A percentile compares a stretch with the other conserved stretches of the same genome.
phyloP scores from a whole-genome alignment of 1,284 basidiomycete species.

The Bondarzewia mesenterica region DNA sequence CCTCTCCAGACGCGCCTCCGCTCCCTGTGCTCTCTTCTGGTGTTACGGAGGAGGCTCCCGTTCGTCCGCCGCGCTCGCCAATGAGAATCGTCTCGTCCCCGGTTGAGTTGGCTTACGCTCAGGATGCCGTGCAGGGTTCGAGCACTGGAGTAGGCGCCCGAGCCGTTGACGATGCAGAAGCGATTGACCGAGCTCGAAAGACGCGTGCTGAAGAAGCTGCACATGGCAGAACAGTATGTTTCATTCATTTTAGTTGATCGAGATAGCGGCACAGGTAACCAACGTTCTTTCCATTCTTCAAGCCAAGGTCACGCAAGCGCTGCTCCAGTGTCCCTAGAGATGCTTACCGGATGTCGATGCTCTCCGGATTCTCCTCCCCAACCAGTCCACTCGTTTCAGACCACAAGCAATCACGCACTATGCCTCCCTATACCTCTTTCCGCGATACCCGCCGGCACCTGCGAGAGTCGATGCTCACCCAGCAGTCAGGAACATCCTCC shows the following conservation, averaged over 20 bases:
- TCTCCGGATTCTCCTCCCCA: constrained; percentile 27
- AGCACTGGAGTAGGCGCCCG: constrained; percentile 3
- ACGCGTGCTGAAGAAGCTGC: constrained; percentile 7
- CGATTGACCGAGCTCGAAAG: background rate
- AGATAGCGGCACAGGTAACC: background rate
- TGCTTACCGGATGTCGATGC: constrained; percentile 21
- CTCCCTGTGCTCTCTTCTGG: constrained; percentile 2
- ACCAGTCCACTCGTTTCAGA: constrained; percentile 28
- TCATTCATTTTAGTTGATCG: background rate
- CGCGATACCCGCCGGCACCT: constrained; percentile 19
- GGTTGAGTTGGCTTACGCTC: background rate
- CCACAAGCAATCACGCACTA: constrained; percentile 16
- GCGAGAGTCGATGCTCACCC: constrained; percentile 43
- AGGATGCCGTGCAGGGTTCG: background rate
- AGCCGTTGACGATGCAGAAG: constrained; percentile 5
- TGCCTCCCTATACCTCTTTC: constrained; percentile 16
- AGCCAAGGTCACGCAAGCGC: constrained; percentile 21
- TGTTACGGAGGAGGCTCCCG: constrained; percentile 5
- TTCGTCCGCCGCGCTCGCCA: constrained; percentile 13
- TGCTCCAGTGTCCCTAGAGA: constrained; percentile 30
- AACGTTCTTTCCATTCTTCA: background rate
- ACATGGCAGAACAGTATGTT: background rate
- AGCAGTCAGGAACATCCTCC: constrained; percentile 53
- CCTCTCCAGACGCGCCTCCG: constrained; percentile 5
- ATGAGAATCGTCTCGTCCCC: constrained; percentile 8